Base-by-base conservation (phyloP, 352 stramenopile genomes). In the Phytophthora aleatoria region DNA sequence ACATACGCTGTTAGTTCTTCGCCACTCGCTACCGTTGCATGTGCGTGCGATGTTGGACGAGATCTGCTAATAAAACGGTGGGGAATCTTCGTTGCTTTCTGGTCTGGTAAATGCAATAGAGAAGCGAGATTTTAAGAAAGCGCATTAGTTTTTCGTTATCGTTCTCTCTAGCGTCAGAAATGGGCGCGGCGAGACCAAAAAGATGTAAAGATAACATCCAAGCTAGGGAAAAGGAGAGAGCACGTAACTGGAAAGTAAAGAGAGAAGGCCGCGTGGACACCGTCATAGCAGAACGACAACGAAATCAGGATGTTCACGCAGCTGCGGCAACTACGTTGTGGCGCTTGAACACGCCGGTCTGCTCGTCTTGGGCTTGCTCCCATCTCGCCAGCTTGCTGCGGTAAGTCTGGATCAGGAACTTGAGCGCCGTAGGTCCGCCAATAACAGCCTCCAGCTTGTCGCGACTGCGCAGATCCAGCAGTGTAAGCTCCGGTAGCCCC, bases 381-480 rank as follows among this genome's bases (percentile, higher is more conserved):
- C 86, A 95, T 47, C 78, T 81, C 9, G 68, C 80, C 16, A 90
- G 67, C 45, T 81, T 79, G 55, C 72, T 87, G 51, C 84, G 73
- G 51, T 89, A 90, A 15, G 77, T 90, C 68, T 91, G 78, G 41
- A 92, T 90, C 9, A 95, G 74, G 57, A 91, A 83, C 71, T 92
- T 91, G 50, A 91, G 68, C n/a, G 81, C 82, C 13, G 77, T 85
- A 3, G 72, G 80, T 0, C 86, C 86, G 13, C 86, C 86, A 50
- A 95, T 95, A 9, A 95, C 84, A 12, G 78, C 73, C 44, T 93
- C 83, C 3, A 92, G 71, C 48, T 83, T 87, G 60, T 95, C 81
- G 28, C 84, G 83, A 45, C 83, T 91, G 55, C 87, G 87, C 24
- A 95, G 79, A 50, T 94, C 87, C 43, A 94, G 71, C 3, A 91